Conservation (phyloP, 495 filamentous ascomycete species). For the Melanomma pulvis-pyrius region DNA sequence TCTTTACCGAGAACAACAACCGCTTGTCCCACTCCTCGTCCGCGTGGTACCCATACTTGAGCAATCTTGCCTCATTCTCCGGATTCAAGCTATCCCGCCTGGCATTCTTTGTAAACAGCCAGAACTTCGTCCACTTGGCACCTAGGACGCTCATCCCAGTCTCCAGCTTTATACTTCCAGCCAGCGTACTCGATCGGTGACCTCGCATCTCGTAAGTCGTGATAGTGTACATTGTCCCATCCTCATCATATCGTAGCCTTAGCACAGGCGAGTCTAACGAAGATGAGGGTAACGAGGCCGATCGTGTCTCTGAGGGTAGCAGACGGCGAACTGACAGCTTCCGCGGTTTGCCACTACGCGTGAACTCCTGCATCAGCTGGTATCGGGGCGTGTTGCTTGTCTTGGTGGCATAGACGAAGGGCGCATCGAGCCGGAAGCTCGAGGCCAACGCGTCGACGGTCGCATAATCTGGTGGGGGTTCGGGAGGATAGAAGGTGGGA, state of each 20-base stretch:
- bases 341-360: conserved; percentile 17
- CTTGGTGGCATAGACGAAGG: conserved; percentile 28
- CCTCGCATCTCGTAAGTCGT: conserved; percentile 30
- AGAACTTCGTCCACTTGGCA: conserved; percentile 29
- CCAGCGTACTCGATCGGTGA: conserved; percentile 15
- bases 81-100: conserved; percentile 28
- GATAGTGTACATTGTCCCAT: conserved; percentile 32
- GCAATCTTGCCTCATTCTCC: conserved; percentile 33
- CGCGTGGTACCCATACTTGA: conserved; percentile 37
- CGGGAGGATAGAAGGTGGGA: background rate
- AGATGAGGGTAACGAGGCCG: conserved; percentile 8
- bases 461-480: conserved; percentile 29
- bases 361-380: conserved; percentile 33
- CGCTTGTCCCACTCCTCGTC: conserved; percentile 34
- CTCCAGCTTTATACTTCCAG: conserved; percentile 27
- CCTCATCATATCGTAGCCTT: conserved; percentile 25
- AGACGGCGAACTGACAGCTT: conserved; percentile 31
- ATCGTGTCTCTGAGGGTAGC: conserved; percentile 26
- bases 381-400: conserved; percentile 31
- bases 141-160: conserved; percentile 5
- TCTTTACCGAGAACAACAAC: conserved; percentile 27
- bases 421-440: conserved; percentile 24
- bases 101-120: conserved; percentile 22
- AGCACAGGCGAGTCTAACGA: background rate
- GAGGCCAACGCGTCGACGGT: conserved; percentile 22